These are phyloP conservation scores for Heimioporus sp. DNA, from an alignment of 768 basidiomycete species.

Conservation along the genomic window DNA sequence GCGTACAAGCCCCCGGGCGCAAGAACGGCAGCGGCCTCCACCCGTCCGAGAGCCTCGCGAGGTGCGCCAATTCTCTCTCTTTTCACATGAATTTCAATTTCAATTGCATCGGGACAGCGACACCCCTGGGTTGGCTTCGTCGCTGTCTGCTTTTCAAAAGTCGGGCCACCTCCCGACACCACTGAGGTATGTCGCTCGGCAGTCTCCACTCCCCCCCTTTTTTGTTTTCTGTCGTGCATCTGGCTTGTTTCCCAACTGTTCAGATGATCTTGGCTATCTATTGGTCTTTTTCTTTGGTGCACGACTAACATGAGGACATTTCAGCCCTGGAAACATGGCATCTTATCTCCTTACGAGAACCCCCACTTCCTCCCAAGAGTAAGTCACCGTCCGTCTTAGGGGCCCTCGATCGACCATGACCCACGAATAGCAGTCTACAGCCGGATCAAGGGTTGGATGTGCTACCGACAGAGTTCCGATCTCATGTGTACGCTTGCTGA, in stretches of 20 bases:
- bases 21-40: slow-evolving; percentile 2
- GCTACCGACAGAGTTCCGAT: slow-evolving; percentile 25
- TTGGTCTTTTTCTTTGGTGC: background rate
- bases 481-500: slow-evolving; percentile 17
- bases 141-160: slow-evolving; percentile 11
- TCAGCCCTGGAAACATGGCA: slow-evolving; percentile 34
- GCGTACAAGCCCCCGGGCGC: slow-evolving; percentile 13
- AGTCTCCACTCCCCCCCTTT: background rate
- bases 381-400: slow-evolving; percentile 4
- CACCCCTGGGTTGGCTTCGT: slow-evolving; percentile 1
- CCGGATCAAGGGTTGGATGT: slow-evolving; percentile 5
- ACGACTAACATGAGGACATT: slow-evolving; percentile 12
- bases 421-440: slow-evolving; percentile 1
- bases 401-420: background rate
- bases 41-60: slow-evolving; percentile 7
- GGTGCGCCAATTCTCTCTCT: slow-evolving; percentile 11
- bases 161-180: slow-evolving; percentile 30
- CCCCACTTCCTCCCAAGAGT: slow-evolving; percentile 16
- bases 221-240: background rate
- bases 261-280: background rate
- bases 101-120: slow-evolving; percentile 2
- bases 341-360: slow-evolving; percentile 28
- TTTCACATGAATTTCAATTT: slow-evolving; percentile 1
- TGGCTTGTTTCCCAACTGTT: background rate
- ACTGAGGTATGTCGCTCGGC: slow-evolving; percentile 22